Evolutionary conservation across 768 basidiomycete species (phyloP).

Genomic region (Cystofilobasidium capitatum): DNA sequence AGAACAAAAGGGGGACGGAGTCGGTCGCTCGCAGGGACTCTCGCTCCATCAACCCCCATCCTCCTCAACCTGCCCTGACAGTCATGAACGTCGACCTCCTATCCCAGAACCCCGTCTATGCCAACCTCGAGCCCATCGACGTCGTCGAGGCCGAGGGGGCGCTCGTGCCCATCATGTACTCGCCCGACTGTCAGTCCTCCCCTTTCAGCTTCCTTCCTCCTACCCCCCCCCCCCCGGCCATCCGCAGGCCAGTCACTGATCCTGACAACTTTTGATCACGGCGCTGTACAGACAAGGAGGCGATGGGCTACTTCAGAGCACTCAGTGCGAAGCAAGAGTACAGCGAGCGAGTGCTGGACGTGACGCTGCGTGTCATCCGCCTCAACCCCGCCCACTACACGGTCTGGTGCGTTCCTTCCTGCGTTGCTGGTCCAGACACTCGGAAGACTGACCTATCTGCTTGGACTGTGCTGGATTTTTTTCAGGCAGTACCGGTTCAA

Average conservation of each 20-base stretch:
- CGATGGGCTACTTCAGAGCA: slow-evolving; percentile 83
- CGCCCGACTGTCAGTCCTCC: slow-evolving; percentile 61
- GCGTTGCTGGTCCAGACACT: not conserved
- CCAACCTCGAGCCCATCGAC: slow-evolving; percentile 63
- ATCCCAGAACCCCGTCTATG: slow-evolving; percentile 62
- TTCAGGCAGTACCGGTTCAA: slow-evolving; percentile 89
- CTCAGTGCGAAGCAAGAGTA: slow-evolving; percentile 68
- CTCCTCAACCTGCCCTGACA: not conserved
- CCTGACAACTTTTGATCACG: not conserved
- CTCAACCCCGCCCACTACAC: slow-evolving; percentile 95
- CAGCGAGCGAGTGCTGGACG: slow-evolving; percentile 66
- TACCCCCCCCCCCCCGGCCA: slow-evolving; percentile 4
- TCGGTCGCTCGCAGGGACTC: too few species aligned
- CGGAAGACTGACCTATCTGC: too few species aligned
- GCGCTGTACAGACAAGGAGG: slow-evolving; percentile 64
- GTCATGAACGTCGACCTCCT: slow-evolving; percentile 34
- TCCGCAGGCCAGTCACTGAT: slow-evolving; percentile 10
- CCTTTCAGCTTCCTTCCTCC: slow-evolving; percentile 19
- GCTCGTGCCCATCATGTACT: slow-evolving; percentile 86
- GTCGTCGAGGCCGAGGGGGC: slow-evolving; percentile 72
- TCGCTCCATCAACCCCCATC: not conserved
- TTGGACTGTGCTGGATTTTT: not conserved
- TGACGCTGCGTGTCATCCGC: slow-evolving; percentile 81
- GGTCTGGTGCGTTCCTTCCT: slow-evolving; percentile 57
- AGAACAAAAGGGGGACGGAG: not conserved